Percentiles rank a stretch among this genome's conserved stretches.
Evolutionary conservation across 225 moss, liverwort and hornwort species (phyloP).

Genomic region (Marchantia polymorpha): DNA sequence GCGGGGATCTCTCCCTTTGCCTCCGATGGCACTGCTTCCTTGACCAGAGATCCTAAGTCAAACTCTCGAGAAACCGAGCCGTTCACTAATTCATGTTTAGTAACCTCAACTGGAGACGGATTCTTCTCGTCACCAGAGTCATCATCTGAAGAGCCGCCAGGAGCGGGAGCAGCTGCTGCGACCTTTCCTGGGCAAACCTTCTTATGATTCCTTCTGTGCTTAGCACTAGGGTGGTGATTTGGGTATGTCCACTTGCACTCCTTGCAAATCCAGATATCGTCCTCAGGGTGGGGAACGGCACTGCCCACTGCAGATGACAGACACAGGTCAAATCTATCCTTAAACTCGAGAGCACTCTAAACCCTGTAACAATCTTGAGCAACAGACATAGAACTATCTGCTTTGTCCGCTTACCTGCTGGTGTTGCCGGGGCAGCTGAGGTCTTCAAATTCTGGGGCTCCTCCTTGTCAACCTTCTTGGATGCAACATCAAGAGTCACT

Average conservation of each 20-base stretch:
- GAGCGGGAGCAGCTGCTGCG: conserved; percentile 1
- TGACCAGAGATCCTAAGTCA: not conserved
- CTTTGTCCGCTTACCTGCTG: conserved; percentile 1
- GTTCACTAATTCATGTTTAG: not conserved
- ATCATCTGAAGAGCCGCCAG: conserved; percentile 18
- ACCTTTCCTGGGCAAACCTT: conserved; percentile 27
- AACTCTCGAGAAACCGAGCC: not conserved
- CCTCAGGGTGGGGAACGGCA: conserved; percentile 9
- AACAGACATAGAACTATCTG: not conserved
- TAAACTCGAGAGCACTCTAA: too few species aligned
- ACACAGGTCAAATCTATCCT: too few species aligned
- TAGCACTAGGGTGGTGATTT: conserved; percentile 34
- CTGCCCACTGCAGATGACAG: not conserved
- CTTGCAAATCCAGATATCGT: conserved; percentile 26
- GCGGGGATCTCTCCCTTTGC: not conserved
- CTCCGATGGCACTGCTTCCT: not conserved
- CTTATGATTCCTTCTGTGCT: conserved; percentile 31
- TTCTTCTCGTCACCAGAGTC: conserved; percentile 1
- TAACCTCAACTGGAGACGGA: not conserved
- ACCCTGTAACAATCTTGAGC: not conserved
- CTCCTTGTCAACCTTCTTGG: not conserved
- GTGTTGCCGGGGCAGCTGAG: not conserved
- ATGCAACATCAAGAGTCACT: not conserved
- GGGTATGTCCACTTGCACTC: conserved; percentile 29
- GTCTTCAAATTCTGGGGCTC: not conserved